These are phyloP conservation scores for Ceratocystis variospora DNA, from an alignment of 2,329 filamentous ascomycete species.

Conservation along the genomic window DNA sequence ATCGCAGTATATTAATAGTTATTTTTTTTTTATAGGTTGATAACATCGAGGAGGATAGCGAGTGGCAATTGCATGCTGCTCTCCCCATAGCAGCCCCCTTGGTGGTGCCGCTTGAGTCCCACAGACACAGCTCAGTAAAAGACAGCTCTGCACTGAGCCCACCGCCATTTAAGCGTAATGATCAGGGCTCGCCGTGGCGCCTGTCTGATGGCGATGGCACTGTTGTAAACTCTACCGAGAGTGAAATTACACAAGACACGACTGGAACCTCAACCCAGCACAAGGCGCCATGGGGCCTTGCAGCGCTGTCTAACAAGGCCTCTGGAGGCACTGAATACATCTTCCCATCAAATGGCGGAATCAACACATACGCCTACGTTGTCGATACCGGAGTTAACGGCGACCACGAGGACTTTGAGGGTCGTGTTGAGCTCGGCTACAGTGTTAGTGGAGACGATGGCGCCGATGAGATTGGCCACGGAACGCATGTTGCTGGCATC, in stretches of 20 bases:
- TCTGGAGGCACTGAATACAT: constrained; percentile 21
- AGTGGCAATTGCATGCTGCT: constrained; percentile 9
- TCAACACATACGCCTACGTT: constrained; percentile 23
- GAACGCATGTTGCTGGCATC: constrained; percentile 28
- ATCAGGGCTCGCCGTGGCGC: constrained; percentile 11
- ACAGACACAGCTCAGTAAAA: background rate
- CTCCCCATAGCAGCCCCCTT: background rate
- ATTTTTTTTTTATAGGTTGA: constrained; percentile 8
- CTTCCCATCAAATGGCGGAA: constrained; percentile 21
- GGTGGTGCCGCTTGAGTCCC: background rate
- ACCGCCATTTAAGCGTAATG: constrained; percentile 7
- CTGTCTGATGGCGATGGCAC: constrained; percentile 12
- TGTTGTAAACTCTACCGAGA: background rate
- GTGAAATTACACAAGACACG: constrained; percentile 9
- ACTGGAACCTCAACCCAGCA: constrained; percentile 47
- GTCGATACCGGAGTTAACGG: constrained; percentile 24
- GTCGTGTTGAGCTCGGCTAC: constrained; percentile 21
- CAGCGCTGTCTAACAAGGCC: constrained; percentile 25
- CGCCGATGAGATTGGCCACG: constrained; percentile 29
- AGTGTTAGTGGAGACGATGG: constrained; percentile 23
- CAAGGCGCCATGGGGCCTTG: constrained; percentile 26
- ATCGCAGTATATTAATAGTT: constrained; percentile 34
- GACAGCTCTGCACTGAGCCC: background rate
- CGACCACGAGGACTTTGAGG: constrained; percentile 22
- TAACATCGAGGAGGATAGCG: constrained; percentile 11